A percentile compares a stretch with the other conserved stretches of the same genome.
Conservation (phyloP, 768 basidiomycete species). For the Kwoniella botswanensis region DNA sequence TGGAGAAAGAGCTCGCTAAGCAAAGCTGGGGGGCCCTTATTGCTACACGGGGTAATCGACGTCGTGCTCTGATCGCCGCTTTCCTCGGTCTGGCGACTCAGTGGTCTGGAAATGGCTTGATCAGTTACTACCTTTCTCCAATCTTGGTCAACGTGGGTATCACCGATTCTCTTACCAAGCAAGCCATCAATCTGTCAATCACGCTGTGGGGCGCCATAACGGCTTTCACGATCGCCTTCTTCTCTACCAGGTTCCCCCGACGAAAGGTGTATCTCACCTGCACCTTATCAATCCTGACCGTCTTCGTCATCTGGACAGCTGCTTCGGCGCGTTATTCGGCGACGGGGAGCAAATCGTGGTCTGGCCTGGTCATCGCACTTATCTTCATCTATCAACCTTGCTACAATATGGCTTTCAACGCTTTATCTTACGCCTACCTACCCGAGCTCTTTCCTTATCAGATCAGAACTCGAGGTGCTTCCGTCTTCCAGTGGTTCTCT, state of each 20-base stretch:
- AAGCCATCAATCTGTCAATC: conserved; percentile 66
- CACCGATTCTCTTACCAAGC: conserved; percentile 63
- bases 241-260: conserved; percentile 63
- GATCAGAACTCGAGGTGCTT: conserved; percentile 67
- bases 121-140: conserved; percentile 37
- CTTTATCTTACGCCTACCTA: conserved; percentile 63
- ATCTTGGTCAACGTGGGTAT: conserved; percentile 44
- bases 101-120: conserved; percentile 41
- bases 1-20: conserved; percentile 55
- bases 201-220: conserved; percentile 68
- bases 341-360: conserved; percentile 57
- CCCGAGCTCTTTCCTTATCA: conserved; percentile 74
- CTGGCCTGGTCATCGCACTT: conserved; percentile 24
- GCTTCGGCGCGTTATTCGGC: neutral
- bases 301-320: conserved; percentile 27
- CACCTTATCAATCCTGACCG: conserved; percentile 17
- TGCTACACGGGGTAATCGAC: conserved; percentile 71
- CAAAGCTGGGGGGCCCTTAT: conserved; percentile 63
- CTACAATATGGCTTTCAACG: conserved; percentile 28
- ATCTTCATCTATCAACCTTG: conserved; percentile 33
- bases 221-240: conserved; percentile 64
- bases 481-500: conserved; percentile 68
- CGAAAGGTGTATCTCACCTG: conserved; percentile 63
- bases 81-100: conserved; percentile 37
- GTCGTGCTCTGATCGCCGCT: conserved; percentile 67